A percentile compares a stretch with the other conserved stretches of the same genome.
Evolutionary conservation across 768 basidiomycete species (phyloP).

Genomic region (Cystofilobasidium macerans): DNA sequence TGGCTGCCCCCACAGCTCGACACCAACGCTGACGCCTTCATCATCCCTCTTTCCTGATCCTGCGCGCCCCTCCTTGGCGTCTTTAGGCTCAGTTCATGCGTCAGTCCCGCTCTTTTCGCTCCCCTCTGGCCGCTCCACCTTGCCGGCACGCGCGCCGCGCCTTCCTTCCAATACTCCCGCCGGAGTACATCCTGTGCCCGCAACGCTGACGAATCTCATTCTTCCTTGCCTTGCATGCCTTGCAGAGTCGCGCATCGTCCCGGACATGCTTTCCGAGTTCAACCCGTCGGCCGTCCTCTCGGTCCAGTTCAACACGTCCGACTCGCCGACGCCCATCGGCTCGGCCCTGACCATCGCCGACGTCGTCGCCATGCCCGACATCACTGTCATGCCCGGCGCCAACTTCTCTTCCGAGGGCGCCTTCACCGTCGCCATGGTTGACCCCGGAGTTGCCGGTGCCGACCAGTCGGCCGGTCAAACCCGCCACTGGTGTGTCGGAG

Average conservation of each 20-base stretch:
- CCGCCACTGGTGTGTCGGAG: slow-evolving; percentile 71
- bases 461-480: slow-evolving; percentile 48
- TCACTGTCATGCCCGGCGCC: slow-evolving; percentile 33
- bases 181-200: neutral
- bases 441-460: slow-evolving; percentile 57
- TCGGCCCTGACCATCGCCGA: slow-evolving; percentile 50
- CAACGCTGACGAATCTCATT: slow-evolving; percentile 40
- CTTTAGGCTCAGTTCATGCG: neutral
- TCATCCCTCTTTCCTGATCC: neutral
- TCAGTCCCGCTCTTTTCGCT: neutral
- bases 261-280: slow-evolving; percentile 53
- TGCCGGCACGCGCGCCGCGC: too few species aligned
- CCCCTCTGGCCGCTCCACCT: neutral
- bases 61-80: neutral
- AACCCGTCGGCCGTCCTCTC: slow-evolving; percentile 50
- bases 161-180: neutral
- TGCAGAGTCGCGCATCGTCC: slow-evolving; percentile 45
- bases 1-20: neutral
- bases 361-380: slow-evolving; percentile 32
- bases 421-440: slow-evolving; percentile 64
- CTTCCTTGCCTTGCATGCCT: neutral
- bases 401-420: slow-evolving; percentile 44
- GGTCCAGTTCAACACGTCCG: slow-evolving; percentile 44
- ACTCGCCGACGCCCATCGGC: slow-evolving; percentile 48
- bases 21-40: neutral